Base-by-base conservation (phyloP, 2,329 filamentous ascomycete genomes). In the Aureobasidium sp. region DNA sequence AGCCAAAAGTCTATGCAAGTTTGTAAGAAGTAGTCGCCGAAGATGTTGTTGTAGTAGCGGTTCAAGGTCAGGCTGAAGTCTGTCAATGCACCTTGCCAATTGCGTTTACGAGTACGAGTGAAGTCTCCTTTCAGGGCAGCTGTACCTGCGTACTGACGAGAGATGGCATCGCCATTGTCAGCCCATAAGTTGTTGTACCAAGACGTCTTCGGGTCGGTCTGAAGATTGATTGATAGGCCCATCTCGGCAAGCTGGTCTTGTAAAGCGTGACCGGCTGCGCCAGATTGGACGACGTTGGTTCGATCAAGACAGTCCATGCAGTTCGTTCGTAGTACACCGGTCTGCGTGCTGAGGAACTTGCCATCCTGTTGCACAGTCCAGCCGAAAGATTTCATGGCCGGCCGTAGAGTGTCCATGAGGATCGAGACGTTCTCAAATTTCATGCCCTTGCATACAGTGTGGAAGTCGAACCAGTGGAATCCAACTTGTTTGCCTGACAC, bases 121-220 rank as follows among this genome's bases (percentile, higher is more conserved):
- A 93, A 99, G 73, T 99, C 94, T 9, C 94, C 94, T 72, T 99
- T 99, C 76, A 99, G 85, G 0, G 94, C 94, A 2, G 91, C 91
- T 0, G 94, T 97, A 10, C 91, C 96, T 1, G 94, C 91, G 73
- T 99, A 99, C 73, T 97, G 93, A 67, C 92, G 91, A 0, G 91
- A 96, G 61, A 97, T 91, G 0, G 92, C 91, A 73, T 99, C 94
- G 15, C 94, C 94, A 67, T 99, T 99, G 72, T 99, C 94, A 0
- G 94, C 94, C 93, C 94, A 99, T 0, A 97, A 79, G 0, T 85
- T 91, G 74, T 99, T 97, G 78, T 97, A 97, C 91, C 93, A 97
- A 50, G 86, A 83, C 5, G 90, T 95, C 61, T 87, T 85, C 62
- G 90, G 88, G 71, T 96, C 91, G 27, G 81, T 74, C 65, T 94